Percentiles rank a stretch among this genome's conserved stretches.
Evolutionary conservation across 805 yeast genomes (phyloP).

Genomic region (Teunomyces aglyptinius): DNA sequence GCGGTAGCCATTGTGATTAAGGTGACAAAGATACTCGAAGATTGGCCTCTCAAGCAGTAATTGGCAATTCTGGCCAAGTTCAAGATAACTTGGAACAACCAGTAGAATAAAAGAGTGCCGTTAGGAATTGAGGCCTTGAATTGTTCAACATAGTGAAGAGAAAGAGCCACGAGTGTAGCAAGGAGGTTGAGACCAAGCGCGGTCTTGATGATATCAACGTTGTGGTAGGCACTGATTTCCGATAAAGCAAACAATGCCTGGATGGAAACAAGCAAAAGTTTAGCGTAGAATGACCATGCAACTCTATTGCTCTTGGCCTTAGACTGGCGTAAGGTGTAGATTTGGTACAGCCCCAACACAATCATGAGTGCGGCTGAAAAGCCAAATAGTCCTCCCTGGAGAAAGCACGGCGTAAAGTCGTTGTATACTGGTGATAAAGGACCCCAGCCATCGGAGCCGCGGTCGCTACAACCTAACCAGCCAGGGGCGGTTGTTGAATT

Average conservation of each 20-base stretch:
- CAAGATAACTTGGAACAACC: conserved; percentile 59
- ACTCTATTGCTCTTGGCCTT: conserved; percentile 32
- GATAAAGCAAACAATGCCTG: conserved; percentile 39
- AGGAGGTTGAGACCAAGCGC: conserved; percentile 28
- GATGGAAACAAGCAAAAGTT: conserved; percentile 36
- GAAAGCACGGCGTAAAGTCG: conserved; percentile 61
- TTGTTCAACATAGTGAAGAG: conserved; percentile 70
- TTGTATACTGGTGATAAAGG: conserved; percentile 39
- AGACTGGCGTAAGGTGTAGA: conserved; percentile 28
- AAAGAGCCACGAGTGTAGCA: conserved; percentile 51
- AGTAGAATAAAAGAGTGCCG: conserved; percentile 68
- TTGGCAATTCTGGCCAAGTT: conserved; percentile 46
- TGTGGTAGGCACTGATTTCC: conserved; percentile 14
- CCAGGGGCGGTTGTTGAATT: background rate
- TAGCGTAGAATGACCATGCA: conserved; percentile 41
- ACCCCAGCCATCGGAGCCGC: conserved; percentile 42
- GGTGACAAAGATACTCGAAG: conserved; percentile 44
- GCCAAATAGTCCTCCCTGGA: conserved; percentile 51
- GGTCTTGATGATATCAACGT: conserved; percentile 22
- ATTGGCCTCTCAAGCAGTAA: conserved; percentile 32
- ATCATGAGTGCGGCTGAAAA: conserved; percentile 43
- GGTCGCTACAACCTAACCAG: conserved; percentile 33
- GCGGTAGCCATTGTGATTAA: conserved; percentile 21
- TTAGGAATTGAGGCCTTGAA: conserved; percentile 62
- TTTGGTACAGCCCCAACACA: conserved; percentile 39